These are phyloP conservation scores for Lentinula guzmanii DNA, from an alignment of 768 basidiomycete genomes.

Conservation along the genomic window DNA sequence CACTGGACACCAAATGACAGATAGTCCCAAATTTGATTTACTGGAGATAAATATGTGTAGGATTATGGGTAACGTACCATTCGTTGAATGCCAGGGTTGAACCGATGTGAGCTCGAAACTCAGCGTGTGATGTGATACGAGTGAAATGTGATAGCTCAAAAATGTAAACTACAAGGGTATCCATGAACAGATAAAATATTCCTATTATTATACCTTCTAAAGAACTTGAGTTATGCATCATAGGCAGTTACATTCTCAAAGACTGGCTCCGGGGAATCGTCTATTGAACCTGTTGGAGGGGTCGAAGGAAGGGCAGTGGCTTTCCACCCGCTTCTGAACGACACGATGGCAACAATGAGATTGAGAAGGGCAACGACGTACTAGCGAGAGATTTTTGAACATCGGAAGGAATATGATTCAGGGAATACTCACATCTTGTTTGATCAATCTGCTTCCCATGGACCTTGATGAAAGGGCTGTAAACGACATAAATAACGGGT, in stretches of 20 bases:
- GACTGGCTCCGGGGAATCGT: constrained; percentile 9
- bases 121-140: too few relatives aligned
- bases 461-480: constrained; percentile 41
- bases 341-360: constrained; percentile 45
- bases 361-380: constrained; percentile 29
- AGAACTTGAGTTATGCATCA: background rate
- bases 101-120: too few relatives aligned
- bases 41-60: too few relatives aligned
- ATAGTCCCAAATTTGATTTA: too few relatives aligned
- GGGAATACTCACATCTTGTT: constrained; percentile 45
- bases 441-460: constrained; percentile 57
- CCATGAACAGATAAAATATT: background rate
- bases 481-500: background rate
- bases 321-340: constrained; percentile 68
- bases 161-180: too few relatives aligned
- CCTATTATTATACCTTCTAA: background rate
- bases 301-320: constrained; percentile 48
- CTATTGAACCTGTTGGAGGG: constrained; percentile 9
- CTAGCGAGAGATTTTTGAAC: constrained; percentile 23
- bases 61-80: too few relatives aligned
- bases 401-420: background rate
- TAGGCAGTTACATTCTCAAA: background rate
- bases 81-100: too few relatives aligned
- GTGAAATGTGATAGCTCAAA: too few relatives aligned
- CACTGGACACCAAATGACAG: too few relatives aligned